Evolutionary conservation across 2,329 filamentous ascomycete genomes (phyloP).

Genomic region (Aspergillus fijiensis): DNA sequence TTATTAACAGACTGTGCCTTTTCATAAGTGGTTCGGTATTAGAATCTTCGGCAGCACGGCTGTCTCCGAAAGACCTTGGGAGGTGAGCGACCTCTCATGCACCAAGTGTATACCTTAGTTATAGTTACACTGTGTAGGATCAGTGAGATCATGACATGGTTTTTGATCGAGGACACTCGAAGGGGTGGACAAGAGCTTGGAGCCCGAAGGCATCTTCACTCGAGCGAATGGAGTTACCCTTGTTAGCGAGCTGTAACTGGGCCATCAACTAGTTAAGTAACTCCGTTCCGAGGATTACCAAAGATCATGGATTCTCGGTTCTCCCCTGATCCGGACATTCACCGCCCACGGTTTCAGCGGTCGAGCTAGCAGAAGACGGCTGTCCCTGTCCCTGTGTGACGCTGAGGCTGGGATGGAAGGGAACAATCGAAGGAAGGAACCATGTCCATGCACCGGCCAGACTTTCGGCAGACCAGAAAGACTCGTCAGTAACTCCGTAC

Average conservation of each 20-base stretch:
- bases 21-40: neutral
- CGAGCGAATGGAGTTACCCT: neutral
- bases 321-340: neutral
- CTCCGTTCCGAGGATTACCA: neutral
- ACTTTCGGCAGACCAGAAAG: neutral
- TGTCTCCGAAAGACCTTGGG: no score
- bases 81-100: no score
- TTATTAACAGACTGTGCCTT: no score
- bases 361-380: neutral
- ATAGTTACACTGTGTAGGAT: no score
- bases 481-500: neutral
- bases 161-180: neutral
- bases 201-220: no score
- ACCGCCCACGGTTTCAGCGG: neutral
- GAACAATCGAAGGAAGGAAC: neutral
- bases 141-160: no score
- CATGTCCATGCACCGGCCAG: neutral
- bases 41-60: no score
- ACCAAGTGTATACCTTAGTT: no score
- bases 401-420: neutral
- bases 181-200: neutral
- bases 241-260: neutral
- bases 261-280: neutral
- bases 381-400: neutral
- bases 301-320: neutral